A percentile compares a stretch with the other conserved stretches of the same genome.
These are phyloP conservation scores for Scheffersomyces titani DNA, from an alignment of 1,139 yeast species.

Conservation along the genomic window DNA sequence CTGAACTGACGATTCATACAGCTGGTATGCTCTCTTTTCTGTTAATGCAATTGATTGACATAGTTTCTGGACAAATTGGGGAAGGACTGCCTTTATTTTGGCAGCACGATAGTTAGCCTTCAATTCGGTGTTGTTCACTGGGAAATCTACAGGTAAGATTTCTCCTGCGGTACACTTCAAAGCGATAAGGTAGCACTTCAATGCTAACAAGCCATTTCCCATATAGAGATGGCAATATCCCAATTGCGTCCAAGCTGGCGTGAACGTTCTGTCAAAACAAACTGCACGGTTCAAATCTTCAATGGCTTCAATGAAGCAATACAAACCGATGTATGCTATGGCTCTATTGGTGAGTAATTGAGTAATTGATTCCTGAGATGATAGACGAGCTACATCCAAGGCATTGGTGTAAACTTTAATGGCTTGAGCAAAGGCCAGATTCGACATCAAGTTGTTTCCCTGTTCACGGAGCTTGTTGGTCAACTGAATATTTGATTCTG, in stretches of 20 bases:
- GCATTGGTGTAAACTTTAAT: slow-evolving; percentile 44
- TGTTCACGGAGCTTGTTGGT: slow-evolving; percentile 35
- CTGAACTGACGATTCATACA: slow-evolving; percentile 23
- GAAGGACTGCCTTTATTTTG: slow-evolving; percentile 29
- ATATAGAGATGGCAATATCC: slow-evolving; percentile 48
- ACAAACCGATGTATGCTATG: slow-evolving; percentile 45
- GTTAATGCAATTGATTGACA: slow-evolving; percentile 39
- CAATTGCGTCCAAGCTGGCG: slow-evolving; percentile 50
- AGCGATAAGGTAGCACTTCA: slow-evolving; percentile 36
- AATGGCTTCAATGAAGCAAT: slow-evolving; percentile 45
- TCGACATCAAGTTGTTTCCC: slow-evolving; percentile 45
- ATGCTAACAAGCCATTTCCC: slow-evolving; percentile 38
- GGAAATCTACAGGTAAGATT: slow-evolving; percentile 28
- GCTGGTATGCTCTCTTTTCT: slow-evolving; percentile 44
- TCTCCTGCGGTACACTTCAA: slow-evolving; percentile 34
- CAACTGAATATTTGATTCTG: slow-evolving; percentile 3
- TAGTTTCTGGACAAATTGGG: slow-evolving; percentile 42
- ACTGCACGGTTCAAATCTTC: slow-evolving; percentile 38
- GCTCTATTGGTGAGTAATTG: slow-evolving; percentile 45
- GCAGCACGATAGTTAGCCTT: slow-evolving; percentile 22
- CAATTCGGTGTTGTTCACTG: slow-evolving; percentile 13
- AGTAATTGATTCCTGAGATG: slow-evolving; percentile 22
- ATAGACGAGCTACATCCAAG: slow-evolving; percentile 20
- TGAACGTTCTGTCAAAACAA: slow-evolving; percentile 30
- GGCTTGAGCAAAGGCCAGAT: slow-evolving; percentile 43